Evolutionary conservation across 225 moss, liverwort and hornwort genomes (phyloP).

Genomic region (Climacium dendroides): DNA sequence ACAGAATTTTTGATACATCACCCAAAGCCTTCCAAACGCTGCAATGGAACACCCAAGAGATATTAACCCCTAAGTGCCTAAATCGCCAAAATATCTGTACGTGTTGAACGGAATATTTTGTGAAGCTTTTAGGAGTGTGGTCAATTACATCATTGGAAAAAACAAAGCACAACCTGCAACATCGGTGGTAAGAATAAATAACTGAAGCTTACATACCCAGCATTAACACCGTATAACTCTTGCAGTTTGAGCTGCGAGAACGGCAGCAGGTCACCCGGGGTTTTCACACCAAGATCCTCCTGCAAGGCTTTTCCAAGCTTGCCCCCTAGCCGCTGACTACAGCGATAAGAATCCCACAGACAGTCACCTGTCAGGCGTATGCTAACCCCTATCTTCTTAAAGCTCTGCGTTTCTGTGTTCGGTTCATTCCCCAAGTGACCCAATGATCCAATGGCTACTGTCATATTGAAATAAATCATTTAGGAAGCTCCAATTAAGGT

Average conservation of each 20-base stretch:
- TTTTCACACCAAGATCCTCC: conserved; percentile 57
- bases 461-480: not conserved
- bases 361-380: not conserved
- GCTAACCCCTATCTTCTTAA: not conserved
- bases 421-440: not conserved
- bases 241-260: conserved; percentile 75
- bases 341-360: not conserved
- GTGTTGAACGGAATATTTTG: not conserved
- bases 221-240: conserved; percentile 66
- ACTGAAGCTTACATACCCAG: conserved; percentile 39
- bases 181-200: not conserved
- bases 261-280: conserved; percentile 58
- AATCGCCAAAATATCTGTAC: not conserved
- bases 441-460: not conserved
- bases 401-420: not conserved
- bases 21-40: not conserved
- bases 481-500: not conserved
- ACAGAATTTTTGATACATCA: not conserved
- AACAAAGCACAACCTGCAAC: not conserved
- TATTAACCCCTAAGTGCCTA: not conserved
- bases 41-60: not conserved
- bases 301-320: conserved; percentile 76
- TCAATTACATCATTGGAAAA: not conserved
- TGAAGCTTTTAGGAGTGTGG: not conserved
- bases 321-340: conserved; percentile 73